phyloP scores from a whole-genome alignment of 1,139 yeast genomes.

The Trichomonascaceae sp. region DNA sequence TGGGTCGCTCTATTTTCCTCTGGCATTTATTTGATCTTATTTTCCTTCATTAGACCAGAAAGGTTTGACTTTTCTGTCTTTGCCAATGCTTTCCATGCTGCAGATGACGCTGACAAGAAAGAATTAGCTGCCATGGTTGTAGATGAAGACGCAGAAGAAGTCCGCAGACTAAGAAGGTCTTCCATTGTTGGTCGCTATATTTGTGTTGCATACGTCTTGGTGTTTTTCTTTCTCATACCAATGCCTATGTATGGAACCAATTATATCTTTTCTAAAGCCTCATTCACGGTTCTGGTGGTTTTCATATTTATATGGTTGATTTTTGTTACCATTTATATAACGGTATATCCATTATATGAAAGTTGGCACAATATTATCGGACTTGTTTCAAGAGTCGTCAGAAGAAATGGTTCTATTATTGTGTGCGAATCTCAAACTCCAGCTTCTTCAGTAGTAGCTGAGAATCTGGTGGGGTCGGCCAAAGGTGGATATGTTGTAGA shows the following conservation, averaged over 20 bases:
- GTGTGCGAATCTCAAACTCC: not conserved
- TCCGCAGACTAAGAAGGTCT: not conserved
- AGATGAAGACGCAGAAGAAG: not conserved
- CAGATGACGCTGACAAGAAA: conserved; percentile 36
- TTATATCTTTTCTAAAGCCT: not conserved
- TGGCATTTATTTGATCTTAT: conserved; percentile 52
- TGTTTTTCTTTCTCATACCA: not conserved
- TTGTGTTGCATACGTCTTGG: not conserved
- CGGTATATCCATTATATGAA: not conserved
- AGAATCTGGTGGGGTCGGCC: not conserved
- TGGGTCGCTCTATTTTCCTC: conserved; percentile 74
- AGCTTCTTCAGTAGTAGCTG: not conserved
- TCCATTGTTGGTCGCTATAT: conserved; percentile 7
- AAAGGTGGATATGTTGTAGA: not conserved
- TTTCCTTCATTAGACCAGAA: conserved; percentile 60
- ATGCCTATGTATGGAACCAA: not conserved
- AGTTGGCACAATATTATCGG: not conserved
- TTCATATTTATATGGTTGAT: not conserved
- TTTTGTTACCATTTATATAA: not conserved
- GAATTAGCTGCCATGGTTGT: conserved; percentile 9
- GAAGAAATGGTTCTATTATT: not conserved
- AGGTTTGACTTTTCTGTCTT: conserved; percentile 65
- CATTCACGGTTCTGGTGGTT: not conserved
- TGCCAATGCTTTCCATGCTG: conserved; percentile 52
- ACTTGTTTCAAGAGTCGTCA: not conserved